These are phyloP conservation scores for Thozetella sp. DNA, from an alignment of 495 filamentous ascomycete genomes.

Conservation along the genomic window DNA sequence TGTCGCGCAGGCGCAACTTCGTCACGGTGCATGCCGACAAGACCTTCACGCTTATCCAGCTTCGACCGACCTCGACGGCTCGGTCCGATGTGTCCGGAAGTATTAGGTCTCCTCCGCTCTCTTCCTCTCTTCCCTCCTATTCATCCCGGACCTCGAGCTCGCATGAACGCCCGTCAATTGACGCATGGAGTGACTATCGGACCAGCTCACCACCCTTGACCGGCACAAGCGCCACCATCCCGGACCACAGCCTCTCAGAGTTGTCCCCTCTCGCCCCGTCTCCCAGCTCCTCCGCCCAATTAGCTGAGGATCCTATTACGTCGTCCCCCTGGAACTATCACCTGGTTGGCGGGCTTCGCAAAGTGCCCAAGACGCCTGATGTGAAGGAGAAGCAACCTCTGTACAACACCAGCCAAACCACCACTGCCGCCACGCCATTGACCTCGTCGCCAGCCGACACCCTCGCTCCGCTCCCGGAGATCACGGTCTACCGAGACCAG, in stretches of 20 bases:
- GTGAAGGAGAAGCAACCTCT: conserved; percentile 39
- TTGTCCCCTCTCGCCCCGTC: conserved; percentile 22
- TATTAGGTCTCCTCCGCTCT: conserved; percentile 25
- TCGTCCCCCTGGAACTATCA: conserved; percentile 54
- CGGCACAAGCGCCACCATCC: conserved; percentile 34
- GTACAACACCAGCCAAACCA: conserved; percentile 18
- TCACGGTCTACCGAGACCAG: conserved; percentile 17
- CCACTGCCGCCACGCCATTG: conserved; percentile 2
- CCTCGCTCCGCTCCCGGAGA: conserved; percentile 42
- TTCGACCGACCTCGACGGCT: conserved; percentile 2
- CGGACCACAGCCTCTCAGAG: conserved; percentile 39
- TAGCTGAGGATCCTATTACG: conserved; percentile 40
- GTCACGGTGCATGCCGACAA: conserved; percentile 47
- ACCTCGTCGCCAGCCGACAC: conserved; percentile 21
- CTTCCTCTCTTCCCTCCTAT: conserved; percentile 29
- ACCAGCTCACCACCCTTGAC: conserved; percentile 40
- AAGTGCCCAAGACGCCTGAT: conserved; percentile 52
- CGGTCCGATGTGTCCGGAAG: conserved; percentile 14
- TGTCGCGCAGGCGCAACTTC: conserved; percentile 37
- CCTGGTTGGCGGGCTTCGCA: conserved; percentile 55
- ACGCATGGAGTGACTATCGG: conserved; percentile 45
- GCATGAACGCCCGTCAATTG: conserved; percentile 45
- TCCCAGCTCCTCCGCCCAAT: conserved; percentile 30
- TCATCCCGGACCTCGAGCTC: conserved; percentile 40
- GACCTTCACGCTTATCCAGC: conserved; percentile 44